Conservation (phyloP, 805 yeast genomes). For the Saturnispora diversa region DNA sequence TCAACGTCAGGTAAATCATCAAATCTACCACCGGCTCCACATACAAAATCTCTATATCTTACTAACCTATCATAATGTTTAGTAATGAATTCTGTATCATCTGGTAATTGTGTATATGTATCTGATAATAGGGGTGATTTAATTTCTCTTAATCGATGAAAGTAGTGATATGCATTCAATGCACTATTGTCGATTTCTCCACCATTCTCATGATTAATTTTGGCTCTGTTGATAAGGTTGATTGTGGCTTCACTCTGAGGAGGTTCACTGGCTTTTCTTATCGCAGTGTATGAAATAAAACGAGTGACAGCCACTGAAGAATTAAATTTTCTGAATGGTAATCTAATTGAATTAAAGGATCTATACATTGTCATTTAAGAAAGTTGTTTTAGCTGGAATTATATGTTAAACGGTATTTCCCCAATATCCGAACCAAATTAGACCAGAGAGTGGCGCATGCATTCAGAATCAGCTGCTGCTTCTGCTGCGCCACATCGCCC, state of each 20-base stretch:
- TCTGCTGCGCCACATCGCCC: too few relatives aligned
- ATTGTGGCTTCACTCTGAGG: conserved; percentile 1
- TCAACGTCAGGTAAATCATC: conserved; percentile 34
- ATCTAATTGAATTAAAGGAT: too few relatives aligned
- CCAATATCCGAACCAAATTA: too few relatives aligned
- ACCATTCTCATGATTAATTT: conserved; percentile 24
- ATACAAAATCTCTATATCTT: conserved; percentile 28
- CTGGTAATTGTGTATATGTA: conserved; percentile 43
- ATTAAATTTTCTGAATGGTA: background rate
- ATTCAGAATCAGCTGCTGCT: too few relatives aligned
- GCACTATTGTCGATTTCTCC: conserved; percentile 27
- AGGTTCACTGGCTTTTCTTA: background rate
- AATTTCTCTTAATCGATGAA: conserved; percentile 12
- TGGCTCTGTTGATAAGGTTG: conserved; percentile 2
- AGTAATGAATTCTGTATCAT: conserved; percentile 44
- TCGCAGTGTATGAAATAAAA: too few relatives aligned
- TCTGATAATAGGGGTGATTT: conserved; percentile 14
- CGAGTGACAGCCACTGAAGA: too few relatives aligned
- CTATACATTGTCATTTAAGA: too few relatives aligned
- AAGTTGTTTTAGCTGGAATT: too few relatives aligned
- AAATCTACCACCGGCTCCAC: conserved; percentile 25
- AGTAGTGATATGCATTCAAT: conserved; percentile 23
- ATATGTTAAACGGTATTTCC: too few relatives aligned
- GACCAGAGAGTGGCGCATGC: too few relatives aligned
- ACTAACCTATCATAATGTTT: conserved; percentile 39